Percentiles rank a stretch among this genome's conserved stretches.
phyloP scores from a whole-genome alignment of 1,284 basidiomycete species.

The Ustilago hordei region DNA sequence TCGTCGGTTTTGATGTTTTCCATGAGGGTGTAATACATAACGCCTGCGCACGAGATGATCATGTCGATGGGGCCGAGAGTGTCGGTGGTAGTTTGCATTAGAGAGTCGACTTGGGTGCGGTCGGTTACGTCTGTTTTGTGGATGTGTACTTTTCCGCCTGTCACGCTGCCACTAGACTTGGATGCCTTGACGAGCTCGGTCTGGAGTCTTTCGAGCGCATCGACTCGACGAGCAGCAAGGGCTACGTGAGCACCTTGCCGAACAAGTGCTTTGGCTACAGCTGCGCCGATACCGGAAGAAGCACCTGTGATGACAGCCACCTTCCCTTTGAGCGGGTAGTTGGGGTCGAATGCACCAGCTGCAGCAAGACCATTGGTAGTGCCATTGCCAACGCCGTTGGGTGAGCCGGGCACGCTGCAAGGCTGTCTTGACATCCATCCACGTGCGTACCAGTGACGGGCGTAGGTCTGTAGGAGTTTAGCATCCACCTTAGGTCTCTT shows the following conservation, averaged over 20 bases:
- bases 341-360: slow-evolving; percentile 35
- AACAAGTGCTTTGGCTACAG: slow-evolving; percentile 60
- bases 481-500: slow-evolving; percentile 61
- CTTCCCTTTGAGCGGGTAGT: slow-evolving; percentile 58
- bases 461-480: slow-evolving; percentile 61
- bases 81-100: slow-evolving; percentile 49
- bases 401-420: slow-evolving; percentile 34
- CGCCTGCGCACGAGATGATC: slow-evolving; percentile 64
- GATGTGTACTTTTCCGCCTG: slow-evolving; percentile 35
- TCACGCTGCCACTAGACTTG: neutral
- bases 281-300: slow-evolving; percentile 70
- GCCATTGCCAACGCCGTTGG: slow-evolving; percentile 24
- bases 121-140: slow-evolving; percentile 64
- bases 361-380: slow-evolving; percentile 19
- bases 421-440: slow-evolving; percentile 62
- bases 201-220: slow-evolving; percentile 42
- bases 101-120: slow-evolving; percentile 56
- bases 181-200: slow-evolving; percentile 23
- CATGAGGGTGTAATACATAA: slow-evolving; percentile 69
- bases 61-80: slow-evolving; percentile 63
- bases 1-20: slow-evolving; percentile 59
- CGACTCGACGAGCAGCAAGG: slow-evolving; percentile 49
- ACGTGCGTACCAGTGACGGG: slow-evolving; percentile 65
- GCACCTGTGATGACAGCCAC: slow-evolving; percentile 70
- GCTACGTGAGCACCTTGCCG: slow-evolving; percentile 55